Evolutionary conservation across 805 yeast species (phyloP).

Genomic region (Kluyveromyces starmeri): DNA sequence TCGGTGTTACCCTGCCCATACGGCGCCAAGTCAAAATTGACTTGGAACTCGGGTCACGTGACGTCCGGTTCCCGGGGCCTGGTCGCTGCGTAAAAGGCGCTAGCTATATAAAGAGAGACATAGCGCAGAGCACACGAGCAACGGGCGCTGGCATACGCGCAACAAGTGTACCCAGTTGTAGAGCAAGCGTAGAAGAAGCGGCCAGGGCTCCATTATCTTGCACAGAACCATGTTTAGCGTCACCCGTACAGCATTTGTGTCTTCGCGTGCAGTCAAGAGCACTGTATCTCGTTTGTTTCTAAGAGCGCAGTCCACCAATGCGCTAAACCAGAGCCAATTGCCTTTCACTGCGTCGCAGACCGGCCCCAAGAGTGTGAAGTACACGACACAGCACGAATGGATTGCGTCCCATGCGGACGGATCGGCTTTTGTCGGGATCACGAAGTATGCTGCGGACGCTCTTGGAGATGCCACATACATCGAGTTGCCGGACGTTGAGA

Average conservation of each 20-base stretch:
- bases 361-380: constrained; percentile 41
- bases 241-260: background rate
- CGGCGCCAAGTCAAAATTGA: too few species aligned
- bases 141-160: too few species aligned
- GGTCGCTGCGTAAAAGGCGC: too few species aligned
- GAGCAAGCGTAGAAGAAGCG: too few species aligned
- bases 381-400: constrained; percentile 94
- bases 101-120: too few species aligned
- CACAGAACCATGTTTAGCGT: too few species aligned
- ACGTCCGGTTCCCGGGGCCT: too few species aligned
- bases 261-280: constrained; percentile 5
- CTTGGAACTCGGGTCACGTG: too few species aligned
- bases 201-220: too few species aligned
- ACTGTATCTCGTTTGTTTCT: constrained; percentile 14
- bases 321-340: constrained; percentile 22
- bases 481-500: constrained; percentile 75
- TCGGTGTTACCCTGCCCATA: too few species aligned
- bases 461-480: constrained; percentile 94
- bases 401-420: constrained; percentile 77
- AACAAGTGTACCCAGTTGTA: too few species aligned
- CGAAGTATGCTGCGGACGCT: constrained; percentile 91
- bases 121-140: too few species aligned
- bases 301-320: constrained; percentile 23
- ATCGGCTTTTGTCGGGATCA: constrained; percentile 82
- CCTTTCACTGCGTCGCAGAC: constrained; percentile 25